A percentile compares a stretch with the other conserved stretches of the same genome.
Evolutionary conservation across 108 stramenopile species (phyloP).

Genomic region (Mediolabrus comicus): DNA sequence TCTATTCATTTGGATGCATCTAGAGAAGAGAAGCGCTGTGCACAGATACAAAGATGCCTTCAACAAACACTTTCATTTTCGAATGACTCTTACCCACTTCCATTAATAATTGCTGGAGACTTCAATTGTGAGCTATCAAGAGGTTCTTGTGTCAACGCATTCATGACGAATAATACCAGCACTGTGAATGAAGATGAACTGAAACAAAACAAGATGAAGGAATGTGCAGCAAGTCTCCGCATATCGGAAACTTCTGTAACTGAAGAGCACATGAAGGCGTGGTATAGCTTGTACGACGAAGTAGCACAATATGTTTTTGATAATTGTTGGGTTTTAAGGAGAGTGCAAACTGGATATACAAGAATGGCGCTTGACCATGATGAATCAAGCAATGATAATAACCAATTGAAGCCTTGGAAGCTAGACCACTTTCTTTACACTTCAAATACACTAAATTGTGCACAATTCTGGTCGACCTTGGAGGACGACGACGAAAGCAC

Average conservation of each 20-base stretch:
- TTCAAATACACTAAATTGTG: constrained; percentile 11
- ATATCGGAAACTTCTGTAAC: constrained; percentile 2
- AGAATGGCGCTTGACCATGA: constrained; percentile 52
- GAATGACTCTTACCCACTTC: neutral
- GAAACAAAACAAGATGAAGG: neutral
- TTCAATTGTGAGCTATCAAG: constrained; percentile 46
- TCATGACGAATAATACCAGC: constrained; percentile 8
- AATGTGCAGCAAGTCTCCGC: constrained; percentile 39
- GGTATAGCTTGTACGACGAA: constrained; percentile 35
- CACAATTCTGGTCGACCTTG: constrained; percentile 43
- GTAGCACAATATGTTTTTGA: constrained; percentile 22
- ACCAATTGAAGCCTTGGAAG: constrained; percentile 49
- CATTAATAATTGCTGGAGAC: constrained; percentile 53
- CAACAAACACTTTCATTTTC: constrained; percentile 13
- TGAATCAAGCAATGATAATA: constrained; percentile 5
- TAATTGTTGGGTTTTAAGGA: constrained; percentile 22
- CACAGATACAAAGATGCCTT: constrained; percentile 40
- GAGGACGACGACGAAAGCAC: constrained; percentile 45
- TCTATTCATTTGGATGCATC: constrained; percentile 57
- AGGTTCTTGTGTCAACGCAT: constrained; percentile 47
- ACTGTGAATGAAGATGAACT: neutral
- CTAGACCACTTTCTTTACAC: constrained; percentile 63
- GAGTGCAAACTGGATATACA: constrained; percentile 40
- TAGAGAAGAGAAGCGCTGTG: constrained; percentile 43
- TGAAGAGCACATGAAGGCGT: constrained; percentile 41